phyloP scores from a whole-genome alignment of 768 basidiomycete genomes.

The Russula abietina region DNA sequence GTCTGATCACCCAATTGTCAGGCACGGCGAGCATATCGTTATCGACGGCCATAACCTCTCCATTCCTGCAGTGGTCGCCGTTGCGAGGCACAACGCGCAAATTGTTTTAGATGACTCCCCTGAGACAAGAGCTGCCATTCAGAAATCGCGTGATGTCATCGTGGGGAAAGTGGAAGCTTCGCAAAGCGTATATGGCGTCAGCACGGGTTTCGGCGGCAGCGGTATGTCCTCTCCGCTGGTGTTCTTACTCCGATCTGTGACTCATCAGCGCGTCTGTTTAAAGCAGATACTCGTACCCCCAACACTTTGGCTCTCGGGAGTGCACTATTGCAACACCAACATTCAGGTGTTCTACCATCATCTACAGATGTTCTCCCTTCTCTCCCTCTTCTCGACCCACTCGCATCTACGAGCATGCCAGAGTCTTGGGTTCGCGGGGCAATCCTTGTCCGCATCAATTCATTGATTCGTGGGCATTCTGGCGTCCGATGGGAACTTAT shows the following conservation, averaged over 20 bases:
- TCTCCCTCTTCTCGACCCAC: slow-evolving; percentile 66
- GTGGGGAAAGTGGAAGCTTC: slow-evolving; percentile 59
- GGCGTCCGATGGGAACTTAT: slow-evolving; percentile 79
- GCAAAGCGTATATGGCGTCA: slow-evolving; percentile 76
- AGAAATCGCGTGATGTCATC: slow-evolving; percentile 59
- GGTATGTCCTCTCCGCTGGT: slow-evolving; percentile 33
- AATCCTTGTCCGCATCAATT: slow-evolving; percentile 83
- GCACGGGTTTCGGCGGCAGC: slow-evolving; percentile 84
- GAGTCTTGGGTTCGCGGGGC: slow-evolving; percentile 85
- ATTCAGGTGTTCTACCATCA: slow-evolving; percentile 66
- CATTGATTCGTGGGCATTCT: slow-evolving; percentile 82
- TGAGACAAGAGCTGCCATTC: slow-evolving; percentile 45
- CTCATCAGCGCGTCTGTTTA: slow-evolving; percentile 11
- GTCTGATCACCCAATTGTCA: slow-evolving; percentile 29
- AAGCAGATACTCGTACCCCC: slow-evolving; percentile 78
- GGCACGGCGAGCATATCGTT: slow-evolving; percentile 55
- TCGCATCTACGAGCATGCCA: slow-evolving; percentile 68
- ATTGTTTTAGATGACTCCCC: slow-evolving; percentile 48
- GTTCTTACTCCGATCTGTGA: slow-evolving; percentile 18
- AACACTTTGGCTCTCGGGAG: slow-evolving; percentile 66
- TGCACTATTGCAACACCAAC: slow-evolving; percentile 83
- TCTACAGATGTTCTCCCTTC: slow-evolving; percentile 43
- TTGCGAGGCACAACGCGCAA: slow-evolving; percentile 54
- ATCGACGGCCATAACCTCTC: slow-evolving; percentile 69
- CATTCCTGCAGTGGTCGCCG: slow-evolving; percentile 71